Percentiles rank a stretch among this genome's conserved stretches.
Evolutionary conservation across 1,139 yeast genomes (phyloP).

Genomic region (Taphrina flavorubra): DNA sequence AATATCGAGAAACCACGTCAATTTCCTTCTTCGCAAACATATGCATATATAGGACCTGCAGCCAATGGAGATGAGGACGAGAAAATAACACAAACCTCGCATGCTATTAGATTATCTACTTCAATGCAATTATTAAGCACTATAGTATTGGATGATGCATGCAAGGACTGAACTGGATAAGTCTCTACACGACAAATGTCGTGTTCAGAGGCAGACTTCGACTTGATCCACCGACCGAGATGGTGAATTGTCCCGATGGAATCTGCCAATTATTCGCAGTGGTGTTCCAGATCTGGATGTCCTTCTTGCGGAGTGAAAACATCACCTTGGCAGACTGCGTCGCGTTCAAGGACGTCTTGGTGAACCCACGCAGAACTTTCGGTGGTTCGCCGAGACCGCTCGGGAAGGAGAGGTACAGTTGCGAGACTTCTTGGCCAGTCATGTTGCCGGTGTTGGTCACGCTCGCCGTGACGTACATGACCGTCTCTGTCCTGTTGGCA

Average conservation of each 20-base stretch:
- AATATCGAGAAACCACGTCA: too few species aligned
- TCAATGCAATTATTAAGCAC: too few species aligned
- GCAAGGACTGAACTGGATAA: too few species aligned
- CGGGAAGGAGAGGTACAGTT: conserved; percentile 60
- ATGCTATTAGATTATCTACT: too few species aligned
- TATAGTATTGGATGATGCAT: too few species aligned
- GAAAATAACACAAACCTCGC: too few species aligned
- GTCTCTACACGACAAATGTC: not conserved
- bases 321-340: conserved; percentile 54
- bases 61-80: too few species aligned
- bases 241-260: conserved; percentile 63
- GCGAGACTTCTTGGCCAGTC: conserved; percentile 59
- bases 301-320: conserved; percentile 62
- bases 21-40: too few species aligned
- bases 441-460: conserved; percentile 56
- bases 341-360: conserved; percentile 52
- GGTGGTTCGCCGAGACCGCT: conserved; percentile 52
- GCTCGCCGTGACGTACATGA: conserved; percentile 58
- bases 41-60: too few species aligned
- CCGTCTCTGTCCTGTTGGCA: conserved; percentile 9
- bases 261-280: conserved; percentile 65
- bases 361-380: conserved; percentile 64
- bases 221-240: conserved; percentile 64
- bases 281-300: conserved; percentile 66
- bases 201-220: conserved; percentile 52